A percentile compares a stretch with the other conserved stretches of the same genome.
Evolutionary conservation across 225 moss, liverwort and hornwort species (phyloP).

Genomic region (Pseudisothecium myosuroides): DNA sequence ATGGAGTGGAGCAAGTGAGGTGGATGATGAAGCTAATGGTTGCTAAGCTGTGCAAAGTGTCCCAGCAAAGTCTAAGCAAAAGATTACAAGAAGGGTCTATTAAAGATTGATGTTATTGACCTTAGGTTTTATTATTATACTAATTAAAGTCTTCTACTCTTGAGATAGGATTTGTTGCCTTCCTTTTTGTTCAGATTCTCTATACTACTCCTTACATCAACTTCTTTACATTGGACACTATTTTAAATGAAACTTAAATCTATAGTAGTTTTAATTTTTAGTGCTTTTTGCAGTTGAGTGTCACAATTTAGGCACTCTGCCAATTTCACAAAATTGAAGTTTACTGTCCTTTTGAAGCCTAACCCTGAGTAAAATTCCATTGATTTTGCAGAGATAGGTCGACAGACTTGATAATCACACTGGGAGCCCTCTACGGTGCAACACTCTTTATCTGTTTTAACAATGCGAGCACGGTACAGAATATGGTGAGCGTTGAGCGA

Average conservation of each 20-base stretch:
- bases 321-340: background rate
- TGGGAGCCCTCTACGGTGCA: slow-evolving; percentile 38
- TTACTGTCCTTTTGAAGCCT: background rate
- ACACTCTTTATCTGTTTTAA: slow-evolving; percentile 49
- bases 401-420: slow-evolving; percentile 18
- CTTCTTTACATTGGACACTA: background rate
- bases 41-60: background rate
- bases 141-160: no score
- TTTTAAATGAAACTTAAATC: background rate
- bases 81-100: background rate
- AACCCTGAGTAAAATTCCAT: background rate
- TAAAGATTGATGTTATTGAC: background rate
- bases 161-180: background rate
- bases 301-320: background rate
- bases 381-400: slow-evolving; percentile 3
- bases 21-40: background rate
- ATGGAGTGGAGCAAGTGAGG: background rate
- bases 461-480: slow-evolving; percentile 38
- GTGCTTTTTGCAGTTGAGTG: background rate
- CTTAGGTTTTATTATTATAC: background rate
- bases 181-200: background rate
- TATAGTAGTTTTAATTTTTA: background rate
- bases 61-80: background rate
- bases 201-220: background rate
- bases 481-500: slow-evolving; percentile 42